Percentiles rank a stretch among this genome's conserved stretches.
phyloP scores from a whole-genome alignment of 2,329 filamentous ascomycete genomes.

The Colletotrichum graminicola region DNA sequence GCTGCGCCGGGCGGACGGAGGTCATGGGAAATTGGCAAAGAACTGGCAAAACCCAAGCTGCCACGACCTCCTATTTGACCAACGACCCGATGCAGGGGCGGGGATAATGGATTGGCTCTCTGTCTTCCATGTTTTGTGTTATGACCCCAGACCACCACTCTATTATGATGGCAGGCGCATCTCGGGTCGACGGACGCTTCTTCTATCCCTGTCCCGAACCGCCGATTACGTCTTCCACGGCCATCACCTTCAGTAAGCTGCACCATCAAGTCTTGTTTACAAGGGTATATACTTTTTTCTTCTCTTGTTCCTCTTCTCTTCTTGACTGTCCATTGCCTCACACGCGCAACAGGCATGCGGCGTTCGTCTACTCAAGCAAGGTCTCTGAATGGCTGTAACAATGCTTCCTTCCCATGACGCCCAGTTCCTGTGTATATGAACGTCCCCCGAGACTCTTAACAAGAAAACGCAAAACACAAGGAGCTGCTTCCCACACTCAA shows the following conservation, averaged over 20 bases:
- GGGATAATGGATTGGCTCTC: background rate
- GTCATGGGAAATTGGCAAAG: background rate
- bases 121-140: background rate
- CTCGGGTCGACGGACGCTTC: constrained; percentile 1
- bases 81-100: background rate
- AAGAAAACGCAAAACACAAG: constrained; percentile 1
- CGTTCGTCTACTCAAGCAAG: constrained; percentile 38
- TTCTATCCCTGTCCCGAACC: background rate
- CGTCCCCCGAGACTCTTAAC: constrained; percentile 3
- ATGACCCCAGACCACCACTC: background rate
- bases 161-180: background rate
- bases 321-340: constrained; percentile 12
- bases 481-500: background rate
- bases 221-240: background rate
- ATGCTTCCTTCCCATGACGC: constrained; percentile 28
- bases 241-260: background rate
- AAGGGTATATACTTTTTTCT: constrained; percentile 38
- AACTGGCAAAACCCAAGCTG: background rate
- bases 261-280: background rate
- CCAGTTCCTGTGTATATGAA: constrained; percentile 24
- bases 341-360: constrained; percentile 11
- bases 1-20: constrained; percentile 34
- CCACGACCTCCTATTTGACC: no score
- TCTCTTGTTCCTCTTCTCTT: background rate
- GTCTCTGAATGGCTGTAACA: constrained; percentile 29